Evolutionary conservation across 495 filamentous ascomycete species (phyloP).

Genomic region (Pyrenopolyporus hunteri): DNA sequence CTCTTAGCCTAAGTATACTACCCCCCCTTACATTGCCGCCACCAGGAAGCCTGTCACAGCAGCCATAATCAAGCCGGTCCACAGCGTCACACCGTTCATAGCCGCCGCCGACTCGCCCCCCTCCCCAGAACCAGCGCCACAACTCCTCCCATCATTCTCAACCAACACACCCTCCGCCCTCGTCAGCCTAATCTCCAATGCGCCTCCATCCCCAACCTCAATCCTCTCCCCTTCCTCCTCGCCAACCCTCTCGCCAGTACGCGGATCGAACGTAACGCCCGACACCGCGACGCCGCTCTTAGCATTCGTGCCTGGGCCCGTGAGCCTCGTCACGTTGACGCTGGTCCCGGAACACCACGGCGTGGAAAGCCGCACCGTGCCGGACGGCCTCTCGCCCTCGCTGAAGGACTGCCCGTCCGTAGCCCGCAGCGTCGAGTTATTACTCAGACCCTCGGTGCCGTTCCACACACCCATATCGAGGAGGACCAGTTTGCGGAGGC

Average conservation of each 20-base stretch:
- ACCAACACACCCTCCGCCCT: slow-evolving; percentile 40
- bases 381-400: slow-evolving; percentile 23
- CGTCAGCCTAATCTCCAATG: slow-evolving; percentile 16
- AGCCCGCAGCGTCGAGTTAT: slow-evolving; percentile 36
- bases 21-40: not conserved
- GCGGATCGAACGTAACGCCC: slow-evolving; percentile 32
- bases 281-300: slow-evolving; percentile 37
- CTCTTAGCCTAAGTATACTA: not conserved
- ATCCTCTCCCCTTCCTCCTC: slow-evolving; percentile 9
- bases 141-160: slow-evolving; percentile 10
- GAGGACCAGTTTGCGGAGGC: slow-evolving; percentile 37
- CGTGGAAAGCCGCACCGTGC: slow-evolving; percentile 24
- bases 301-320: slow-evolving; percentile 40
- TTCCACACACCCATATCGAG: slow-evolving; percentile 44
- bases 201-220: slow-evolving; percentile 21
- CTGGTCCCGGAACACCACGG: slow-evolving; percentile 21
- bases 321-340: slow-evolving; percentile 26
- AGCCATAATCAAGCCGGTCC: not conserved
- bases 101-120: not conserved
- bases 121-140: not conserved
- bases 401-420: slow-evolving; percentile 37
- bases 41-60: not conserved
- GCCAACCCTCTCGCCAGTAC: slow-evolving; percentile 25
- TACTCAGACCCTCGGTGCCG: slow-evolving; percentile 36
- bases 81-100: not conserved